These are phyloP conservation scores for Cyclostephanos invisitatus DNA, from an alignment of 108 stramenopile genomes.

Conservation along the genomic window DNA sequence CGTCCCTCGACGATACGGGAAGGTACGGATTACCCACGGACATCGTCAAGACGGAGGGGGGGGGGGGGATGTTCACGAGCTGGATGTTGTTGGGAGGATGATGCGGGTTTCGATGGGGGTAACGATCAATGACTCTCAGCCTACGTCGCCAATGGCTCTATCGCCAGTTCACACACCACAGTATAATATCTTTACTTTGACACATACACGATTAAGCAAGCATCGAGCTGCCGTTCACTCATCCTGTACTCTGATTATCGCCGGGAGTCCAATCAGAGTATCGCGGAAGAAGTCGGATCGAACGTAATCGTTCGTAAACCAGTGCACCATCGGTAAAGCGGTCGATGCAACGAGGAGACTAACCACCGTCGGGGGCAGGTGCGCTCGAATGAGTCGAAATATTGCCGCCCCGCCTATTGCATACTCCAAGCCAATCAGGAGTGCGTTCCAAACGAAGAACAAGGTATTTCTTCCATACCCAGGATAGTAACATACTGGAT, in stretches of 20 bases:
- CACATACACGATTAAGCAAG: too few species aligned
- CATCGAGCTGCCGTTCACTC: background rate
- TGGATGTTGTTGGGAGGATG: constrained; percentile 32
- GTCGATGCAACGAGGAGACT: constrained; percentile 33
- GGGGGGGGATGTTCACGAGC: constrained; percentile 30
- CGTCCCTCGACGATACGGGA: constrained; percentile 45
- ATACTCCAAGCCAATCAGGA: constrained; percentile 41
- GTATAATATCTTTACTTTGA: too few species aligned
- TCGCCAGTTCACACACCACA: too few species aligned
- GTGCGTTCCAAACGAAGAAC: constrained; percentile 50
- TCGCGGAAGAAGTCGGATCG: constrained; percentile 52
- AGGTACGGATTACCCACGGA: constrained; percentile 32
- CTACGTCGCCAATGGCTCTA: too few species aligned
- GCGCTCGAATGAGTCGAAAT: constrained; percentile 26
- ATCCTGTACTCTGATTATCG: constrained; percentile 21
- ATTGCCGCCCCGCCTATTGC: constrained; percentile 25
- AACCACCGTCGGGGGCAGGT: constrained; percentile 19
- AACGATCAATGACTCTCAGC: too few species aligned
- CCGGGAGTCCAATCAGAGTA: constrained; percentile 40
- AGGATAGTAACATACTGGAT: constrained; percentile 22
- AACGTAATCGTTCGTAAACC: constrained; percentile 57
- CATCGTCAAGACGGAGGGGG: constrained; percentile 27
- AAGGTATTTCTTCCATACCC: constrained; percentile 38
- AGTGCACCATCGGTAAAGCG: constrained; percentile 35
- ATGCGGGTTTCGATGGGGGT: too few species aligned